Evolutionary conservation across 2,329 filamentous ascomycete species (phyloP).

Genomic region (Helotiales sp.): DNA sequence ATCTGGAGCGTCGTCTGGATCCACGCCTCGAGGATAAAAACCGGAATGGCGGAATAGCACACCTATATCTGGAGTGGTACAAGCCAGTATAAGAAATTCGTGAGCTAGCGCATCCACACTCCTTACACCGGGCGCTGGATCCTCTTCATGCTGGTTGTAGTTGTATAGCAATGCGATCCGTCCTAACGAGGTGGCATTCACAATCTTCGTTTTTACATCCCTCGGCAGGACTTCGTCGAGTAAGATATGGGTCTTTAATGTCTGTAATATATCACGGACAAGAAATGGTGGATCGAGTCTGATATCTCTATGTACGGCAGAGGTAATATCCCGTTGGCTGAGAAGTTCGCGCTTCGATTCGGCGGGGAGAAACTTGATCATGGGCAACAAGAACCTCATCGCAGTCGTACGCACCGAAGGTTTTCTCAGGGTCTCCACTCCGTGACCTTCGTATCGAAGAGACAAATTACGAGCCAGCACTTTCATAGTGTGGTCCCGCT

Average conservation of each 20-base stretch:
- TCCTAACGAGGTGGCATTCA: slow-evolving; percentile 73
- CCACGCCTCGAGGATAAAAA: slow-evolving; percentile 76
- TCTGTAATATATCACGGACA: slow-evolving; percentile 71
- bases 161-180: slow-evolving; percentile 72
- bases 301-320: slow-evolving; percentile 73
- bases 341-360: slow-evolving; percentile 81
- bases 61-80: slow-evolving; percentile 72
- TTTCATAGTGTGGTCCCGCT: slow-evolving; percentile 76
- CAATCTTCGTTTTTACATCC: slow-evolving; percentile 70
- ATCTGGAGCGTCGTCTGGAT: slow-evolving; percentile 54
- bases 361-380: slow-evolving; percentile 74
- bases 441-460: slow-evolving; percentile 60
- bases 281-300: slow-evolving; percentile 75
- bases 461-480: slow-evolving; percentile 79
- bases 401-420: slow-evolving; percentile 83
- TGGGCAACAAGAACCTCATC: slow-evolving; percentile 75
- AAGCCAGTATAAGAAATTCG: slow-evolving; percentile 71
- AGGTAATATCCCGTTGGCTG: slow-evolving; percentile 68
- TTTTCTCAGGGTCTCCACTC: slow-evolving; percentile 63
- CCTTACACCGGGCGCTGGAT: slow-evolving; percentile 42
- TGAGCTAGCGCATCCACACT: slow-evolving; percentile 70
- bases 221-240: slow-evolving; percentile 73
- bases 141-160: slow-evolving; percentile 52
- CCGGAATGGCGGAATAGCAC: slow-evolving; percentile 75
- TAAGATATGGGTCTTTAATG: slow-evolving; percentile 69